Evolutionary conservation across 2,329 filamentous ascomycete species (phyloP).

Genomic region (Mycosphaerelloides madeirae): DNA sequence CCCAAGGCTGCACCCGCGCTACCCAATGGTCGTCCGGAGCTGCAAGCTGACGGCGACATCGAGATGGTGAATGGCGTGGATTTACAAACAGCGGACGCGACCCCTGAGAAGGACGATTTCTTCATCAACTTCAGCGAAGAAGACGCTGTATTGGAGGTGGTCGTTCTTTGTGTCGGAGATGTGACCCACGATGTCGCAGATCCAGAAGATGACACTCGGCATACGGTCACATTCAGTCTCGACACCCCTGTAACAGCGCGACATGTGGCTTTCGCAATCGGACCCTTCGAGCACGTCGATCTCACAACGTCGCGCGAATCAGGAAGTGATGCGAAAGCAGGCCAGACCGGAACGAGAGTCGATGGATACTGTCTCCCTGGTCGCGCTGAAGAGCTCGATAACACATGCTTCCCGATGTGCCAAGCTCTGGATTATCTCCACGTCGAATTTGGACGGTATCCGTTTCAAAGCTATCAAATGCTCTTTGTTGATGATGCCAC

Average conservation of each 20-base stretch:
- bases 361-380: slow-evolving; percentile 88
- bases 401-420: slow-evolving; percentile 83
- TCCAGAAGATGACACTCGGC: slow-evolving; percentile 70
- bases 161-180: slow-evolving; percentile 85
- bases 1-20: slow-evolving; percentile 21
- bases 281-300: slow-evolving; percentile 91
- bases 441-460: slow-evolving; percentile 81
- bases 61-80: slow-evolving; percentile 39
- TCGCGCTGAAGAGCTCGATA: slow-evolving; percentile 73
- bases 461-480: slow-evolving; percentile 86
- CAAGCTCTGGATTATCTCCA: slow-evolving; percentile 86
- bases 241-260: slow-evolving; percentile 72
- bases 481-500: slow-evolving; percentile 90
- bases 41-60: slow-evolving; percentile 30
- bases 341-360: slow-evolving; percentile 80
- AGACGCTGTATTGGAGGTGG: slow-evolving; percentile 82
- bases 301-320: slow-evolving; percentile 77
- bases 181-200: slow-evolving; percentile 76
- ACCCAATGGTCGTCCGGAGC: slow-evolving; percentile 38
- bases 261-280: slow-evolving; percentile 88
- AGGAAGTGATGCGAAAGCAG: slow-evolving; percentile 86
- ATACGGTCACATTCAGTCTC: slow-evolving; percentile 80
- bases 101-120: slow-evolving; percentile 28
- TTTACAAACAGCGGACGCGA: slow-evolving; percentile 1
- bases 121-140: slow-evolving; percentile 58